A percentile compares a stretch with the other conserved stretches of the same genome.
Conservation (phyloP, 2,329 filamentous ascomycete species). For the Aspergillus brunneoviolaceus region DNA sequence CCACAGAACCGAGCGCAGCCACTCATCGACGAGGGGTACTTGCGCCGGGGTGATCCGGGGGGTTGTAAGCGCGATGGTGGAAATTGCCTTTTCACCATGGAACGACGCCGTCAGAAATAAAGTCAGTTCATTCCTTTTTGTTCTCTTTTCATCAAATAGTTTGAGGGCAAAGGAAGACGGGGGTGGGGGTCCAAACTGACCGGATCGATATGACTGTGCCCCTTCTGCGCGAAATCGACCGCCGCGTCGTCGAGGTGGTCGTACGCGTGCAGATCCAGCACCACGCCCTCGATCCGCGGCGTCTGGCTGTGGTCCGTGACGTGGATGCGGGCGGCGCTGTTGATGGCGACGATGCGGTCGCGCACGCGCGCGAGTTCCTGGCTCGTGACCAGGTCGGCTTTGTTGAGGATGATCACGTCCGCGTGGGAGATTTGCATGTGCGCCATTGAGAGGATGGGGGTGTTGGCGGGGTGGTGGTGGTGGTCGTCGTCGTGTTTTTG, state of each 20-base stretch:
- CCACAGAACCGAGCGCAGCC: constrained; percentile 84
- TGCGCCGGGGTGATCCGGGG: constrained; percentile 59
- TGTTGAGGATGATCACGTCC: constrained; percentile 93
- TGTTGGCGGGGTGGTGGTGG: constrained; percentile 41
- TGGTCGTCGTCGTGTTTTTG: constrained; percentile 41
- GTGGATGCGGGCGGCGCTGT: constrained; percentile 81
- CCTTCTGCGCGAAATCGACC: constrained; percentile 70
- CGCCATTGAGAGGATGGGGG: constrained; percentile 80
- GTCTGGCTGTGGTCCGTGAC: constrained; percentile 77
- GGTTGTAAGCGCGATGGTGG: constrained; percentile 72
- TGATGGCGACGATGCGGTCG: constrained; percentile 77
- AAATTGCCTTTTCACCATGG: constrained; percentile 63
- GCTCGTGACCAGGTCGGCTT: constrained; percentile 75
- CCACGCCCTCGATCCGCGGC: constrained; percentile 76
- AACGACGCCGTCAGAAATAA: too few relatives aligned
- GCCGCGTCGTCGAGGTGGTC: constrained; percentile 67
- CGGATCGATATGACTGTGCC: constrained; percentile 87
- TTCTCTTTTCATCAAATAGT: not conserved
- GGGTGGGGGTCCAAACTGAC: constrained; percentile 49
- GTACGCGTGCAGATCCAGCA: constrained; percentile 91
- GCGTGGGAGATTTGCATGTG: constrained; percentile 97
- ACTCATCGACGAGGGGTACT: constrained; percentile 68
- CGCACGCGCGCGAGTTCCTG: constrained; percentile 69
- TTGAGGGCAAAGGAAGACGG: too few relatives aligned
- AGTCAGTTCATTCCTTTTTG: too few relatives aligned